Evolutionary conservation across 257 asterid genomes (phyloP).

Genomic region (Prunella vulgaris): DNA sequence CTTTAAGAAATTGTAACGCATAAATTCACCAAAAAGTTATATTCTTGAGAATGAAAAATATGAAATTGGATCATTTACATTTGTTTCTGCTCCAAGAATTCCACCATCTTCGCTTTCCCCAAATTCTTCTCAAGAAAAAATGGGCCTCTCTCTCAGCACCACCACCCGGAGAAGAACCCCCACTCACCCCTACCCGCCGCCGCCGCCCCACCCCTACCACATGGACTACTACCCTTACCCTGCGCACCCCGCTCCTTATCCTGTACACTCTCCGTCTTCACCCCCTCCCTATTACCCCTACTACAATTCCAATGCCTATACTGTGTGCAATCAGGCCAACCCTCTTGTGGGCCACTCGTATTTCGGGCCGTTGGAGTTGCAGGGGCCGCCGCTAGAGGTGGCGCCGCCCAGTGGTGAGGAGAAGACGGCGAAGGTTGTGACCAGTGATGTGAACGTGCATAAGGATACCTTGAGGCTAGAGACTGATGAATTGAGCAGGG

Average conservation of each 20-base stretch:
- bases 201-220: constrained; percentile 33
- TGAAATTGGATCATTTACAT: constrained; percentile 23
- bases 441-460: constrained; percentile 61
- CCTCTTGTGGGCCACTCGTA: constrained; percentile 46
- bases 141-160: constrained; percentile 61
- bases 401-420: constrained; percentile 31
- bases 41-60: constrained; percentile 7
- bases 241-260: constrained; percentile 28
- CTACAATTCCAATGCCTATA: constrained; percentile 32
- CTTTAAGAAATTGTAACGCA: constrained; percentile 14
- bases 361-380: constrained; percentile 37
- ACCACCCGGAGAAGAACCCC: constrained; percentile 37
- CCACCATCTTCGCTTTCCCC: constrained; percentile 22
- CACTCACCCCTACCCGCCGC: constrained; percentile 21
- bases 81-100: constrained; percentile 17
- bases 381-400: constrained; percentile 21
- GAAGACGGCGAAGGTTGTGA: constrained; percentile 47
- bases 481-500: constrained; percentile 42
- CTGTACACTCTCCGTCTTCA: constrained; percentile 29
- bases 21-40: constrained; percentile 16
- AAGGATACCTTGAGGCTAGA: constrained; percentile 52
- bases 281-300: constrained; percentile 34
- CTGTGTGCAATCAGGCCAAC: constrained; percentile 36
- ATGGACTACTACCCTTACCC: constrained; percentile 40
- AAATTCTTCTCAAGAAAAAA: constrained; percentile 15